Conservation (phyloP, 2,329 filamentous ascomycete genomes). For the Botrytis cinerea region DNA sequence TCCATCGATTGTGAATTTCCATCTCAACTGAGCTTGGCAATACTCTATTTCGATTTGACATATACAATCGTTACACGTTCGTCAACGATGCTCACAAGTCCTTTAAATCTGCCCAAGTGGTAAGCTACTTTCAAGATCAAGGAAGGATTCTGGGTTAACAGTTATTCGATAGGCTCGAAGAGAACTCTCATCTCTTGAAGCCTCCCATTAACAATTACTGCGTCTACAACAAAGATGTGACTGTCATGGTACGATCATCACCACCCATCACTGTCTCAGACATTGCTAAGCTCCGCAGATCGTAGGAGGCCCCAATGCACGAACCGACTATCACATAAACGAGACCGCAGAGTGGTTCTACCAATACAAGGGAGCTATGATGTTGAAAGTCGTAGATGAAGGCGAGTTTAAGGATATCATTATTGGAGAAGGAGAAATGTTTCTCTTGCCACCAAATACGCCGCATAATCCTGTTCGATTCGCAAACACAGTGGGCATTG, state of each 20-base stretch:
- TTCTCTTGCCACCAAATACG: slow-evolving; percentile 89
- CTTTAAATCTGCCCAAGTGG: slow-evolving; percentile 42
- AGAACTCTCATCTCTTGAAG: slow-evolving; percentile 80
- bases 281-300: slow-evolving; percentile 54
- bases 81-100: slow-evolving; percentile 35
- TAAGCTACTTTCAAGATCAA: slow-evolving; percentile 15
- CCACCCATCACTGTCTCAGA: neutral
- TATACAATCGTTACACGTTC: neutral
- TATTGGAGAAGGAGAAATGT: slow-evolving; percentile 92
- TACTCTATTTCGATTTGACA: neutral
- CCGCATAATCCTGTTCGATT: slow-evolving; percentile 96
- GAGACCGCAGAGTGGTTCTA: slow-evolving; percentile 97
- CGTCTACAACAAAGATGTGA: slow-evolving; percentile 83
- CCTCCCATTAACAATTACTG: slow-evolving; percentile 98
- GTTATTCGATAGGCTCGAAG: slow-evolving; percentile 68
- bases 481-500: slow-evolving; percentile 88
- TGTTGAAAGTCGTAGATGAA: slow-evolving; percentile 84
- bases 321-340: slow-evolving; percentile 99
- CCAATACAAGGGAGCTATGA: slow-evolving; percentile 90
- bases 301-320: slow-evolving; percentile 91
- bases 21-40: neutral
- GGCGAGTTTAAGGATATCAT: slow-evolving; percentile 76
- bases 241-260: slow-evolving; percentile 66
- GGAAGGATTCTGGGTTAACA: slow-evolving; percentile 14
- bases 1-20: neutral